Evolutionary conservation across 768 basidiomycete genomes (phyloP), one percentile per base, ranked within the genome.

Genomic region (Termitomyces sp.): DNA sequence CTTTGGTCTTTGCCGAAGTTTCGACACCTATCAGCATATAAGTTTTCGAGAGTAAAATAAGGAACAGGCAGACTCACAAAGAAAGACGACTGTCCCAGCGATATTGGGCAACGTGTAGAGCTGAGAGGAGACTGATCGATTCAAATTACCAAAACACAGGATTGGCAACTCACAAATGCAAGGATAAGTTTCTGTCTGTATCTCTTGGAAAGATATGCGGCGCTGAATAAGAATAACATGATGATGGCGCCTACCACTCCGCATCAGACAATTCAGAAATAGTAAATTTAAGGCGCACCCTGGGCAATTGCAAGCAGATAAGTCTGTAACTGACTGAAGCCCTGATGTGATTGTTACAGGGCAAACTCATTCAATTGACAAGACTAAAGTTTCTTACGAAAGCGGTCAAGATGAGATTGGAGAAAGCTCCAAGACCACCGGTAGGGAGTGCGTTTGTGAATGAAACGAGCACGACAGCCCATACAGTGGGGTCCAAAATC

Each of bases 261-360:
- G 50, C 5, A 43, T 71, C 68, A 60, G 68, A 70, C 15, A 66
- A 67, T 34, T 68, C 25, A 65, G 5, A 43, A 9, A 56, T 49
- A 32, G 3, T 2, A 14, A 32, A 45, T 10, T 20, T 7, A n/a
- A 8, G 11, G 57, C 49, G 48, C 55, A 66, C 76, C 78, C 67
- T 79, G 78, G 36, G 78, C 78, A 38, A 79, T 79, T 0, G 80
- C 79, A n/a, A 83, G 71, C n/a, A 84, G 66, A 64, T 83, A 81
- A 11, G 82, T 82, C 65, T 83, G 81, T 17, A 81, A 67, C 25
- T 73, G 73, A 4, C 78, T 76, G 66, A 78, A 84, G 20, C 83
- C 83, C 70, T 82, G 56, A 45, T 36, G 56, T 56, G n/a, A 17
- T 15, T 46, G 15, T 60, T 38, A 63, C 20, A 52, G 32, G 6